Evolutionary conservation across 176 grass and related monocot species (phyloP).

Genomic region (Zea mays): Zm-B73-REFERENCE-NAM-5.0 NC_050102.1:164386001-164386500

Average conservation of each 20-base stretch:
- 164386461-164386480: slow-evolving; percentile 1
- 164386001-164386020: too few species aligned
- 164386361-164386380: slow-evolving; percentile 1
- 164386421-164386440: background rate
- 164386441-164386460: background rate
- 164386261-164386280: background rate
- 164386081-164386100: too few species aligned
- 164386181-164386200: too few species aligned
- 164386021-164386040: too few species aligned
- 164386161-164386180: too few species aligned
- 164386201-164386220: too few species aligned
- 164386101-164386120: too few species aligned
- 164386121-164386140: too few species aligned
- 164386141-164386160: too few species aligned
- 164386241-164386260: background rate
- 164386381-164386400: background rate
- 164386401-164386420: slow-evolving; percentile 3
- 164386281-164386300: background rate
- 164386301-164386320: background rate
- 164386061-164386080: too few species aligned
- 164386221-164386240: too few species aligned
- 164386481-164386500: background rate
- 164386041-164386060: too few species aligned
- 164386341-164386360: background rate
- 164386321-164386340: slow-evolving; percentile 2